Percentiles rank a stretch among this genome's conserved stretches.
phyloP scores from a whole-genome alignment of 2,329 filamentous ascomycete species.

The Leptodontidium sp. region DNA sequence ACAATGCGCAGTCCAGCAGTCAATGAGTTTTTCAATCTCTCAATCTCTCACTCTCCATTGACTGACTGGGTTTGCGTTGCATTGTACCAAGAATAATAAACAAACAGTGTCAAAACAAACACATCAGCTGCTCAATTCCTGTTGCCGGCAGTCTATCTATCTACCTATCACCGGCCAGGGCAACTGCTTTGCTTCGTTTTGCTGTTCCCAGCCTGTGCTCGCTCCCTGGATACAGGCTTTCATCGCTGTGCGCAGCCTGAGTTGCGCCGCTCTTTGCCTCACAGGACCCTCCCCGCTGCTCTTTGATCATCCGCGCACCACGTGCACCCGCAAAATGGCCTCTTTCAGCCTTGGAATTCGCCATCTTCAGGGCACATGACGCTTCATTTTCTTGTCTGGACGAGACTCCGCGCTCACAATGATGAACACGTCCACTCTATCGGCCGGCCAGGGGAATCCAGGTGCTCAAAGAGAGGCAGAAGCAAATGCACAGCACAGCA shows the following conservation, averaged over 20 bases:
- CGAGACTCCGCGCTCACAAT: conserved; percentile 4
- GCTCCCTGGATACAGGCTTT: conserved; percentile 3
- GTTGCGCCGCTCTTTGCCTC: conserved; percentile 13
- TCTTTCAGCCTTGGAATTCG: conserved; percentile 13
- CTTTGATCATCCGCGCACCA: conserved; percentile 11
- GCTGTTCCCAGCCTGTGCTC: not conserved
- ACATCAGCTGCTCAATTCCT: not conserved
- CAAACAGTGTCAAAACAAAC: not conserved
- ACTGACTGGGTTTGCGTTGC: not conserved
- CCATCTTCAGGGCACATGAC: conserved; percentile 18
- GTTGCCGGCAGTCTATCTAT: not conserved
- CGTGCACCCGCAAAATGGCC: conserved; percentile 4
- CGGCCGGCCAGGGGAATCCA: not conserved
- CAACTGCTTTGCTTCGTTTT: conserved; percentile 1
- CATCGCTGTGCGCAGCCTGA: conserved; percentile 10
- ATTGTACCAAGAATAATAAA: not conserved
- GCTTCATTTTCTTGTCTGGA: not conserved
- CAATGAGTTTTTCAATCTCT: not conserved
- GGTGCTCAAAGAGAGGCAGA: not conserved
- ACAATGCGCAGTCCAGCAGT: too few species aligned
- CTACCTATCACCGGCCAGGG: too few species aligned
- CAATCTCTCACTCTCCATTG: not conserved
- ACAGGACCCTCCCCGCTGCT: not conserved
- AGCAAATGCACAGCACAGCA: not conserved
- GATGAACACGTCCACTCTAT: conserved; percentile 5